Evolutionary conservation across 2,329 filamentous ascomycete genomes (phyloP).

Genomic region (Tolypocladium ovalisporum): DNA sequence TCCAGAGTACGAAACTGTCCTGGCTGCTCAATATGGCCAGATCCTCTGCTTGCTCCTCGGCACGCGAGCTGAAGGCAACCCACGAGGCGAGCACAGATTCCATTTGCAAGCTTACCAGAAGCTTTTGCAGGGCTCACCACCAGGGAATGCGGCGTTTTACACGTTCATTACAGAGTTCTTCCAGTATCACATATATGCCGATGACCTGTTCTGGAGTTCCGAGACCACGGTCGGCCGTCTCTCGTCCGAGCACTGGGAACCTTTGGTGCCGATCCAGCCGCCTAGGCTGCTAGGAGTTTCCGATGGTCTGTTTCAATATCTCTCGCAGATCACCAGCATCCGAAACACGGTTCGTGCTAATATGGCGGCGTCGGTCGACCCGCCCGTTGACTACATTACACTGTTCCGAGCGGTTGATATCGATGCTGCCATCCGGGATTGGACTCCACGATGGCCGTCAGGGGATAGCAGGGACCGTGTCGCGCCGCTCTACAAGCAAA

Average conservation of each 20-base stretch:
- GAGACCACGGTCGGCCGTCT: constrained; percentile 24
- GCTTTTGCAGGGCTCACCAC: constrained; percentile 52
- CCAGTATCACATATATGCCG: constrained; percentile 67
- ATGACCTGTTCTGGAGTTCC: constrained; percentile 45
- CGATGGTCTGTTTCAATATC: constrained; percentile 69
- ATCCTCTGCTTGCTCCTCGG: constrained; percentile 52
- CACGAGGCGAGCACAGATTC: constrained; percentile 60
- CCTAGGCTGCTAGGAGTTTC: constrained; percentile 66
- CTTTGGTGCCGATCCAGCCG: constrained; percentile 29
- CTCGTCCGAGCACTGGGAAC: constrained; percentile 32
- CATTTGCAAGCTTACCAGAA: constrained; percentile 68
- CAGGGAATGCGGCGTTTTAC: constrained; percentile 54
- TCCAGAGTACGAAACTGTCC: constrained; percentile 31
- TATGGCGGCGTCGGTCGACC: constrained; percentile 49
- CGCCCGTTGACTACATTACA: constrained; percentile 61
- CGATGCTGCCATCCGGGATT: constrained; percentile 61
- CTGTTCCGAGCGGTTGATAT: constrained; percentile 66
- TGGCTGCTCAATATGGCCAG: constrained; percentile 49
- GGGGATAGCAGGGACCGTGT: constrained; percentile 47
- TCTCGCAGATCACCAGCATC: constrained; percentile 69
- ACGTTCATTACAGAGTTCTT: constrained; percentile 66
- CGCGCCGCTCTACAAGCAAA: constrained; percentile 50
- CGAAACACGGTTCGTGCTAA: constrained; percentile 63
- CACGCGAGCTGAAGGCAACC: constrained; percentile 44
- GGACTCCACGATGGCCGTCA: constrained; percentile 53